Conservation (phyloP, 2,329 filamentous ascomycete genomes). For the Pseudogymnoascus sp. region DNA sequence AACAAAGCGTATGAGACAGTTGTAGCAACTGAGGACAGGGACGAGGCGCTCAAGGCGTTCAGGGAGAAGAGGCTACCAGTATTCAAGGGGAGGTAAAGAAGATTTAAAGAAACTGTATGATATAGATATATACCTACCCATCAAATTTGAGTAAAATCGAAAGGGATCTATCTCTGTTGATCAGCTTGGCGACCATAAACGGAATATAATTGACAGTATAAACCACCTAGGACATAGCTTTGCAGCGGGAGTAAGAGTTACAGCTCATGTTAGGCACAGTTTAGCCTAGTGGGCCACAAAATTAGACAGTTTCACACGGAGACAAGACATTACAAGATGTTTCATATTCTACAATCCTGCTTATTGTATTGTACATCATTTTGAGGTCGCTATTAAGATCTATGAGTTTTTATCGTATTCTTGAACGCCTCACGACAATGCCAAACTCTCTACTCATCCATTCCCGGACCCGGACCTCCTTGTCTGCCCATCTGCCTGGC, state of each 20-base stretch:
- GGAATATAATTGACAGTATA: no score
- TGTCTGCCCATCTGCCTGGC: slow-evolving; percentile 83
- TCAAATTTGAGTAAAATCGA: background rate
- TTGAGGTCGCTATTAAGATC: slow-evolving; percentile 9
- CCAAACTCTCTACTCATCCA: slow-evolving; percentile 41
- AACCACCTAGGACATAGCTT: background rate
- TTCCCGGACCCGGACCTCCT: slow-evolving; percentile 55
- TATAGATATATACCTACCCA: background rate
- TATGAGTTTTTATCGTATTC: slow-evolving; percentile 9
- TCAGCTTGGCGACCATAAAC: background rate
- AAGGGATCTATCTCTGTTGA: background rate
- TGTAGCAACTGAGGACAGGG: slow-evolving; percentile 73
- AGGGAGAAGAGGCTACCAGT: slow-evolving; percentile 63
- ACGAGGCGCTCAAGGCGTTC: slow-evolving; percentile 85
- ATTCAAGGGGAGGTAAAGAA: slow-evolving; percentile 51
- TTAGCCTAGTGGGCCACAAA: background rate
- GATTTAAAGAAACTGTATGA: background rate
- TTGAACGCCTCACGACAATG: slow-evolving; percentile 8
- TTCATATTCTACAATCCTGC: slow-evolving; percentile 9
- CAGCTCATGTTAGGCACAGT: background rate
- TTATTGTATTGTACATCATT: slow-evolving; percentile 8
- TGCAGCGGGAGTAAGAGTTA: background rate
- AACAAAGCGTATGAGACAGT: slow-evolving; percentile 81
- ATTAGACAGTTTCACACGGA: background rate
- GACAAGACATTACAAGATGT: background rate